phyloP scores from a whole-genome alignment of 495 filamentous ascomycete species.

The Hyphodiscus hymeniophilus region DNA sequence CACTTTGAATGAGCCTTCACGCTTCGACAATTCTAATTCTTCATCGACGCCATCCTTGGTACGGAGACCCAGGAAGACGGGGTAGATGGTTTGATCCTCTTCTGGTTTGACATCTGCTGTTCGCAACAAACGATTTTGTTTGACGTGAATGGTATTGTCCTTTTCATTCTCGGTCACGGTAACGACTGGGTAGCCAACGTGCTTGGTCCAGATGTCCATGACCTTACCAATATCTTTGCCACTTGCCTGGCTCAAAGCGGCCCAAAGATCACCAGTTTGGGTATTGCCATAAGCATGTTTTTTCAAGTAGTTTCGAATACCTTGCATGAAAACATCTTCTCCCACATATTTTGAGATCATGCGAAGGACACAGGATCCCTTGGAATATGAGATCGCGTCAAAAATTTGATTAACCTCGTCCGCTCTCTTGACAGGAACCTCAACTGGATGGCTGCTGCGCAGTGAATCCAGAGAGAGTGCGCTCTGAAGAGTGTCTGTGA shows the following conservation, averaged over 20 bases:
- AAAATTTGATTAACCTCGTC: conserved; percentile 99
- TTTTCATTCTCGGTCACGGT: conserved; percentile 54
- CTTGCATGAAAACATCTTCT: conserved; percentile 88
- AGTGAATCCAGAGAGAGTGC: conserved; percentile 83
- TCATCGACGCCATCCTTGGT: conserved; percentile 58
- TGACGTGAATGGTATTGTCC: conserved; percentile 52
- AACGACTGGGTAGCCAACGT: conserved; percentile 66
- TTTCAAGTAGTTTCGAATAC: conserved; percentile 83
- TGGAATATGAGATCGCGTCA: conserved; percentile 94
- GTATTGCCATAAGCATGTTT: conserved; percentile 88
- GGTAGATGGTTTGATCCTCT: conserved; percentile 70
- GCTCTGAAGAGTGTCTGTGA: conserved; percentile 80
- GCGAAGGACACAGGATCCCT: conserved; percentile 88
- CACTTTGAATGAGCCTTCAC: conserved; percentile 64
- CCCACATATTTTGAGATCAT: conserved; percentile 96
- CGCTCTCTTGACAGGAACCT: conserved; percentile 75
- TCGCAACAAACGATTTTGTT: conserved; percentile 67
- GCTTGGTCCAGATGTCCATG: conserved; percentile 72
- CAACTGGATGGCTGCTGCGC: conserved; percentile 80
- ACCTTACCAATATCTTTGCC: conserved; percentile 81
- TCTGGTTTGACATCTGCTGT: conserved; percentile 75
- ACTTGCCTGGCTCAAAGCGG: conserved; percentile 78
- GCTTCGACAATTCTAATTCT: conserved; percentile 54
- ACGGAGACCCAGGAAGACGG: conserved; percentile 63
- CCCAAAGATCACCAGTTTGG: conserved; percentile 83